phyloP scores from a whole-genome alignment of 2,329 filamentous ascomycete species.

The Sporothrix pseudoabietina region DNA sequence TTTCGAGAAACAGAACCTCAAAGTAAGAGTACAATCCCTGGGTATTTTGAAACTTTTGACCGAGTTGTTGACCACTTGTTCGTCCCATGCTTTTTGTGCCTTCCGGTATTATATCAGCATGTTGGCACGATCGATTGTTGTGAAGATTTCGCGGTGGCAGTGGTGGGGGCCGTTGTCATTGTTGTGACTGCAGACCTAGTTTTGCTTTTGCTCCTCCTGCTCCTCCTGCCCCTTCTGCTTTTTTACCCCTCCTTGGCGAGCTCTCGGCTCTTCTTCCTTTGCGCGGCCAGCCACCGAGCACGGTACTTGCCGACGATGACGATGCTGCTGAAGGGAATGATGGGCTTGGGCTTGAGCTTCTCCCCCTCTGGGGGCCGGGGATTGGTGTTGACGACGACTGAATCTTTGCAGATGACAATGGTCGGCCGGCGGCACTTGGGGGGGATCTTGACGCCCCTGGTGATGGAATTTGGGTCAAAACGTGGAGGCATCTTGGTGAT shows the following conservation, averaged over 20 bases:
- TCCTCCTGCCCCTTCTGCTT: no score
- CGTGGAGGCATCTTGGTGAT: no score
- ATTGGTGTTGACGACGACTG: no score
- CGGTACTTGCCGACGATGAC: not conserved
- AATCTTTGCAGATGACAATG: no score
- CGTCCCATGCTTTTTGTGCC: not conserved
- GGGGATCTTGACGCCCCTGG: no score
- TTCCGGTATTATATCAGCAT: slow-evolving; percentile 10
- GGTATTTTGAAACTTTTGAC: no score
- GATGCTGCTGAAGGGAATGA: not conserved
- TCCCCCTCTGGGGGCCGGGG: not conserved
- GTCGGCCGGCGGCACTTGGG: no score
- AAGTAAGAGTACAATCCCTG: no score
- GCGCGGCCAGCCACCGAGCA: not conserved
- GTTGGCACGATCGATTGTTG: not conserved
- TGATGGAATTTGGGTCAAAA: no score
- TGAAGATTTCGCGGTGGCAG: not conserved
- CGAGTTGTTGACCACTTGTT: no score
- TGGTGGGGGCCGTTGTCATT: not conserved
- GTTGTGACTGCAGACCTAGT: not conserved
- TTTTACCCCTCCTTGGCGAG: not conserved
- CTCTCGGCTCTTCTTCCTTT: not conserved
- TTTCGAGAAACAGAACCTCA: no score
- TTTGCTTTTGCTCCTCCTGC: not conserved
- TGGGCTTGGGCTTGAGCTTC: not conserved